Evolutionary conservation across 345 rosid species (phyloP), one percentile per base, ranked within the genome.

Genomic region (Nephelium lappaceum): DNA sequence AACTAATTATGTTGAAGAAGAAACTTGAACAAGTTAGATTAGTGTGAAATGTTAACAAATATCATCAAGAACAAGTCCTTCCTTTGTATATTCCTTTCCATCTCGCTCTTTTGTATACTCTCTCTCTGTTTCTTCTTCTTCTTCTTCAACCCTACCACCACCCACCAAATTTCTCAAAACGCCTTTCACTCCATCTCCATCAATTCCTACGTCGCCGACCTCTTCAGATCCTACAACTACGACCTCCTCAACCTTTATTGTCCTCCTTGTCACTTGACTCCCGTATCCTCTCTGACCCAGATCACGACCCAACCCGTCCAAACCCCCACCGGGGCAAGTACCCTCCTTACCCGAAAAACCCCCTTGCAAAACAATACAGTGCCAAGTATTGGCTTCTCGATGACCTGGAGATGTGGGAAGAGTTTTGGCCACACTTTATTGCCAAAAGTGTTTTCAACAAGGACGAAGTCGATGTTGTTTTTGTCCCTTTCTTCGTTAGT

Each of bases 371-470:
- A 83, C 99, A 96, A 83, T 96, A 96, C 85, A 96, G 98, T 53
- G 98, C 98, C 2, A 98, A 96, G 94, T 93, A 91, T 72, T 96
- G 99, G 99, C 86, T 96, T 81, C 69, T 91, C 77, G 94, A 92
- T 5, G 99, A 96, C 83, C 85, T 96, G n/a, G 91, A 90, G 86
- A 91, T 93, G 3, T 92, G 95, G 8, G 76, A 38, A 10, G 87
- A 77, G 18, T 57, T 83, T 19, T 83, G 91, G 69, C 69, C 77
- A 15, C 79, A 65, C 58, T 94, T 98, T 16, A 89, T 87, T 65
- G 94, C 97, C 0, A 85, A 81, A 72, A 87, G 98, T 82, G 97
- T 94, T 25, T 82, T 72, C 51, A 83, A 79, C 49, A 83, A 71
- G 25, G 77, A 78, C 2, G 92, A 87, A 5, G 97, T 97, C 15